Evolutionary conservation across 305 asterid genomes (phyloP).

Genomic region (Caryopteris hybrid): DNA sequence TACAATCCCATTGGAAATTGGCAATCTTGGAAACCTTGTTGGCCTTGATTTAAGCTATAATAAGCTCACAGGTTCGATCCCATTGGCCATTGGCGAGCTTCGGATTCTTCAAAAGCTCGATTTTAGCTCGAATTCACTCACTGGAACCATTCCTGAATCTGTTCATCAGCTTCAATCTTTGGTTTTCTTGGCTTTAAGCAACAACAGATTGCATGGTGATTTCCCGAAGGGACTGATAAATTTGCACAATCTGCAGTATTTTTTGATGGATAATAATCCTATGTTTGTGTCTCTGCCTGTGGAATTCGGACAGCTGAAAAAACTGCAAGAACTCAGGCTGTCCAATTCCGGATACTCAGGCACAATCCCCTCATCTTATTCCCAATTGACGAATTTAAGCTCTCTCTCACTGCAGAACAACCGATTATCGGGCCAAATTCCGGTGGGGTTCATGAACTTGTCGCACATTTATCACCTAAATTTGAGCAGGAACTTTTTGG

Average conservation of each 20-base stretch:
- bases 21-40: slow-evolving; percentile 42
- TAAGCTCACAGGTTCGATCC: slow-evolving; percentile 42
- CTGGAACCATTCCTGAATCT: slow-evolving; percentile 53
- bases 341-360: slow-evolving; percentile 74
- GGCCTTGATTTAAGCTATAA: slow-evolving; percentile 84
- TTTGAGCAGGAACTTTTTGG: slow-evolving; percentile 65
- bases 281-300: slow-evolving; percentile 52
- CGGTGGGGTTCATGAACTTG: slow-evolving; percentile 44
- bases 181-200: slow-evolving; percentile 69
- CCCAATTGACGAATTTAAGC: slow-evolving; percentile 52
- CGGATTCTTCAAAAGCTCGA: slow-evolving; percentile 67
- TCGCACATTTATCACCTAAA: slow-evolving; percentile 71
- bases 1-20: slow-evolving; percentile 38
- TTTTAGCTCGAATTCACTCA: slow-evolving; percentile 61
- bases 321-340: slow-evolving; percentile 76
- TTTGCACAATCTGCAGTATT: slow-evolving; percentile 52
- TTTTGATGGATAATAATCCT: slow-evolving; percentile 83
- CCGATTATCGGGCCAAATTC: slow-evolving; percentile 53
- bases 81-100: slow-evolving; percentile 45
- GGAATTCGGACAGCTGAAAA: slow-evolving; percentile 47
- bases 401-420: slow-evolving; percentile 72
- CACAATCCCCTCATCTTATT: slow-evolving; percentile 48
- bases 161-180: slow-evolving; percentile 40
- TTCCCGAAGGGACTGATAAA: slow-evolving; percentile 41
- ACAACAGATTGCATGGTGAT: slow-evolving; percentile 46